These are phyloP conservation scores for Aspergillus unguis DNA, from an alignment of 2,329 filamentous ascomycete genomes.

Conservation along the genomic window DNA sequence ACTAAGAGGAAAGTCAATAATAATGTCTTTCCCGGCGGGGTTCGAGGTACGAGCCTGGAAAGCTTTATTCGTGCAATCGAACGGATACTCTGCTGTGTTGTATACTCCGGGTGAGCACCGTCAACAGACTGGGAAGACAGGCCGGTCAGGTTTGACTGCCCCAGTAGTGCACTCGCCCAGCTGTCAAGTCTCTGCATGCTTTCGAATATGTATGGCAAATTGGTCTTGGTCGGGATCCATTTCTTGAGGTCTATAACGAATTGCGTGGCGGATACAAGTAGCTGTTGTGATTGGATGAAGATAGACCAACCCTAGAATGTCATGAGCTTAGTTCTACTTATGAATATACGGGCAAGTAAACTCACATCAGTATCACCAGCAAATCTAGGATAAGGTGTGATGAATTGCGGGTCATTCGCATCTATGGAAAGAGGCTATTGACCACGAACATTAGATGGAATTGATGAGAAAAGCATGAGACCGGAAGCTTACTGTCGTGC, in stretches of 20 bases:
- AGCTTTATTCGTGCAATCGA: slow-evolving; percentile 45
- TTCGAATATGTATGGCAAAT: slow-evolving; percentile 39
- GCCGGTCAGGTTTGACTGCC: slow-evolving; percentile 32
- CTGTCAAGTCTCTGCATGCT: slow-evolving; percentile 42
- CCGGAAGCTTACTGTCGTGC: slow-evolving; percentile 37
- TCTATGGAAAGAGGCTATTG: slow-evolving; percentile 42
- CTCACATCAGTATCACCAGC: slow-evolving; percentile 41
- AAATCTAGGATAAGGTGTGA: slow-evolving; percentile 42
- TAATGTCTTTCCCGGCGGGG: not conserved
- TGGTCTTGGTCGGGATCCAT: slow-evolving; percentile 32
- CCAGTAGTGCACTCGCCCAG: slow-evolving; percentile 37
- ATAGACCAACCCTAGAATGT: slow-evolving; percentile 40
- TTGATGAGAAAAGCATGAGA: not conserved
- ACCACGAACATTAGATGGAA: not conserved
- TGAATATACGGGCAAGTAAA: not conserved
- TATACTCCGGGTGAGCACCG: slow-evolving; percentile 31
- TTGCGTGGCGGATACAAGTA: slow-evolving; percentile 41
- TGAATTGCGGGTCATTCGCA: slow-evolving; percentile 43
- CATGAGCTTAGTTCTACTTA: not conserved
- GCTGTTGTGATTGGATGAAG: slow-evolving; percentile 43
- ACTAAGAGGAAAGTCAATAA: slow-evolving; percentile 25
- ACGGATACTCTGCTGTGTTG: slow-evolving; percentile 40
- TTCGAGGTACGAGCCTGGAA: slow-evolving; percentile 32
- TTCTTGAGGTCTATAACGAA: slow-evolving; percentile 42
- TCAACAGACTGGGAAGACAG: slow-evolving; percentile 22